A percentile compares a stretch with the other conserved stretches of the same genome.
Conservation (phyloP, 2,329 filamentous ascomycete genomes). For the Fusarium sp. region DNA sequence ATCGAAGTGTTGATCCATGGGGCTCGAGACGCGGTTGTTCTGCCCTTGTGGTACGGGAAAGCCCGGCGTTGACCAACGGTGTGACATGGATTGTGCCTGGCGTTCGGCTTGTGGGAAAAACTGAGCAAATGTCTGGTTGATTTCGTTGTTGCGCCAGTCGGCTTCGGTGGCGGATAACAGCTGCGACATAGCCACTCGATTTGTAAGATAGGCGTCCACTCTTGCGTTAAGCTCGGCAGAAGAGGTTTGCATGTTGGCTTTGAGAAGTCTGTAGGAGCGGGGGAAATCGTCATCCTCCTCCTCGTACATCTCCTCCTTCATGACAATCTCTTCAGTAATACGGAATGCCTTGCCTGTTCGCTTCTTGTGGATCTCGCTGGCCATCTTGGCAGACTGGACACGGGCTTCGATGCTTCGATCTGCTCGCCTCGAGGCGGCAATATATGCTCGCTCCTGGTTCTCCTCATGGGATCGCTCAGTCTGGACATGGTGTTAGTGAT, state of each 20-base stretch:
- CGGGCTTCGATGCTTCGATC: conserved; percentile 89
- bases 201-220: conserved; percentile 60
- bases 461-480: conserved; percentile 81
- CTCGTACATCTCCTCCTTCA: conserved; percentile 95
- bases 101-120: conserved; percentile 54
- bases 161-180: conserved; percentile 50
- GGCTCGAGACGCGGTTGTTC: conserved; percentile 21
- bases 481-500: conserved; percentile 50
- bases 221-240: conserved; percentile 69
- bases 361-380: conserved; percentile 90
- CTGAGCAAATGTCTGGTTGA: conserved; percentile 58
- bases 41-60: conserved; percentile 22
- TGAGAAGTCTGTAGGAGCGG: conserved; percentile 70
- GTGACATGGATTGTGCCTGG: conserved; percentile 41
- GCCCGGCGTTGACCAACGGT: conserved; percentile 36
- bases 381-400: conserved; percentile 84
- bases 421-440: conserved; percentile 86
- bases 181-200: conserved; percentile 55
- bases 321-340: conserved; percentile 85
- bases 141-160: conserved; percentile 55
- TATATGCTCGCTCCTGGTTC: conserved; percentile 88
- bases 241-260: conserved; percentile 67
- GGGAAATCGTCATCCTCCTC: conserved; percentile 87
- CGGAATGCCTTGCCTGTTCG: conserved; percentile 83
- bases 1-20: conserved; percentile 29